Conservation (phyloP, 139 green algal genomes). For the Yamagishiella unicocca region DNA sequence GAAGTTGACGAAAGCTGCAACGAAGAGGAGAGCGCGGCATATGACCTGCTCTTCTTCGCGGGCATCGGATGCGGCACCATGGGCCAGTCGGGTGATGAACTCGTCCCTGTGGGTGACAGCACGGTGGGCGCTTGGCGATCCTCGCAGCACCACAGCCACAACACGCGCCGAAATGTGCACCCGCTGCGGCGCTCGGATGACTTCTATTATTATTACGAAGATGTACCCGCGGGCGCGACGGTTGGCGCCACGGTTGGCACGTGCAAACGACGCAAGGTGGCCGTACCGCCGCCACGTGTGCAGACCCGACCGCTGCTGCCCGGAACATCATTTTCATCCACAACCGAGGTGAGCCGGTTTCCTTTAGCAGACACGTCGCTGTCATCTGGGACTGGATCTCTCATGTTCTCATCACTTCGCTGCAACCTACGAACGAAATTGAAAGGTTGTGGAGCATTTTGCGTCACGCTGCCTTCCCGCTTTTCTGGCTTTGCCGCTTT, state of each 20-base stretch:
- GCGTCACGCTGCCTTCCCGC: no score
- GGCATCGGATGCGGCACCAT: neutral
- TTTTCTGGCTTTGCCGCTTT: no score
- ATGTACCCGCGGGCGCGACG: neutral
- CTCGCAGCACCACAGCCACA: constrained; percentile 10
- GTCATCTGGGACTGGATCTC: no score
- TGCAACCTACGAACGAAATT: no score
- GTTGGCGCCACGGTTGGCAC: neutral
- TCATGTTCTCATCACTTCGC: no score
- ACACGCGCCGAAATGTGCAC: constrained; percentile 6
- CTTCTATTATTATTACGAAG: constrained; percentile 23
- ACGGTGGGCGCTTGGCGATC: no score
- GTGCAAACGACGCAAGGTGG: neutral
- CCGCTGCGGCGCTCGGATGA: constrained; percentile 21
- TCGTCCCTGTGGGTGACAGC: no score
- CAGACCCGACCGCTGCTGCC: neutral
- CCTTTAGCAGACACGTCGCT: no score
- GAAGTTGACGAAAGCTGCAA: constrained; percentile 5
- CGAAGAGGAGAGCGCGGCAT: constrained; percentile 29
- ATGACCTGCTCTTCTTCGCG: constrained; percentile 42
- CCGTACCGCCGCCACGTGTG: neutral
- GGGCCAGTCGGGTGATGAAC: neutral
- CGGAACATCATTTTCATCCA: neutral
- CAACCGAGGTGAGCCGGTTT: neutral
- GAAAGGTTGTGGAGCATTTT: no score